Evolutionary conservation across 2,329 filamentous ascomycete genomes (phyloP), one percentile per base, ranked within the genome.

Genomic region (Pestalotiopsis sp.): DNA sequence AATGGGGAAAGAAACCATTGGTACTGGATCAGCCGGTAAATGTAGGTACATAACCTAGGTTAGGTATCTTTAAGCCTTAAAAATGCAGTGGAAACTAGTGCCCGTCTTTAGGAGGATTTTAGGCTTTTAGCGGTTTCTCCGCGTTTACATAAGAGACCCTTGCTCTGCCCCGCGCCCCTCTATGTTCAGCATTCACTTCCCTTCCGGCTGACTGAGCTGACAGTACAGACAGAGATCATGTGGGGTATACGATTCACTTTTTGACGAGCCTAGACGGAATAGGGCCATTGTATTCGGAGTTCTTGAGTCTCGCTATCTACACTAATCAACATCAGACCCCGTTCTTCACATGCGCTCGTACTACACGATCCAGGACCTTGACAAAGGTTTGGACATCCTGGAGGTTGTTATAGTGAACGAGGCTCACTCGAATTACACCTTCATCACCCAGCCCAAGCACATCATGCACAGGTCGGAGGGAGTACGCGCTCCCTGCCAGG

Each of bases 331-430:
- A 55, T 64, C 39, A 39, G 17, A 13, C 39, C 11, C 40, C 13
- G 11, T 64, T 22, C 40, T 64, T 64, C 10, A 52, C 24, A 64
- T 52, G 20, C 4, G 39, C 61, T 64, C 38, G 61, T 44, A 64
- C 61, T 55, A 52, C 61, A 52, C 14, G 61, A 52, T 64, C 61
- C 61, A 64, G 22, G 20, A 64, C 61, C 24, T 64, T 64, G 40
- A 64, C 11, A 39, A 55, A 64, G 3, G 40, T 64, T 55, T 64
- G 40, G 39, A 64, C 39, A 52, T 64, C 61, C 6, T 64, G 35
- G 20, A 64, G 61, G 61, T 64, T 91, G 72, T 93, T 93, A 75
- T 93, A 93, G 77, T 93, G 91, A 66, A 91, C 85, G 81, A 92
- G 82, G 72, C 89, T 92, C n/a, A 92, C 88, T 69, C 91, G 83